Conservation (phyloP, 202 grass and related monocot species). For the Elaeis oleifera region DNA sequence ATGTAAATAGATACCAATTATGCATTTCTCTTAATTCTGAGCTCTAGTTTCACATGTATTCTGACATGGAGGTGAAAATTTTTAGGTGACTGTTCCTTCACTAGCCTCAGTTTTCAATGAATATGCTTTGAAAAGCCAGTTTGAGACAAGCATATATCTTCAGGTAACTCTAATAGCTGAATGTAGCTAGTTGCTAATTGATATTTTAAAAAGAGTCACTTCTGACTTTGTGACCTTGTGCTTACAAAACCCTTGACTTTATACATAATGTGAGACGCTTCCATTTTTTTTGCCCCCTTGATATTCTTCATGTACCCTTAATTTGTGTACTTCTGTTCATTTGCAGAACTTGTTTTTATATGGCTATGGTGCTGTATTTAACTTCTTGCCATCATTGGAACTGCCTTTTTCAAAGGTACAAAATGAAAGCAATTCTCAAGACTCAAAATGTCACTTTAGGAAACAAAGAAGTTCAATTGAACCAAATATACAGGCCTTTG, state of each 20-base stretch:
- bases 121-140: slow-evolving; percentile 19
- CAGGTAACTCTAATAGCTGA: not conserved
- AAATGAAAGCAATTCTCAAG: not conserved
- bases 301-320: no score
- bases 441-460: no score
- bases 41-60: not conserved
- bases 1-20: no score
- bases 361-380: slow-evolving; percentile 13
- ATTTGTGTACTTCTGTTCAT: not conserved
- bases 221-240: no score
- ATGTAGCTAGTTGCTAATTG: not conserved
- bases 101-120: slow-evolving; percentile 15
- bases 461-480: no score
- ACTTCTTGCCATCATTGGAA: slow-evolving; percentile 9
- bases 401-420: not conserved
- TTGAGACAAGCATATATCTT: slow-evolving; percentile 17
- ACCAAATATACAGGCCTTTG: no score
- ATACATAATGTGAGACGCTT: no score
- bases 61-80: not conserved
- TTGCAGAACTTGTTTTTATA: slow-evolving; percentile 13
- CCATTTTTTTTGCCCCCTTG: no score
- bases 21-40: not conserved
- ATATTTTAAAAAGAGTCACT: no score
- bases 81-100: slow-evolving; percentile 16
- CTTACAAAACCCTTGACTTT: no score